These are phyloP conservation scores for Colletotrichum camelliae DNA, from an alignment of 2,329 filamentous ascomycete species.

Conservation along the genomic window DNA sequence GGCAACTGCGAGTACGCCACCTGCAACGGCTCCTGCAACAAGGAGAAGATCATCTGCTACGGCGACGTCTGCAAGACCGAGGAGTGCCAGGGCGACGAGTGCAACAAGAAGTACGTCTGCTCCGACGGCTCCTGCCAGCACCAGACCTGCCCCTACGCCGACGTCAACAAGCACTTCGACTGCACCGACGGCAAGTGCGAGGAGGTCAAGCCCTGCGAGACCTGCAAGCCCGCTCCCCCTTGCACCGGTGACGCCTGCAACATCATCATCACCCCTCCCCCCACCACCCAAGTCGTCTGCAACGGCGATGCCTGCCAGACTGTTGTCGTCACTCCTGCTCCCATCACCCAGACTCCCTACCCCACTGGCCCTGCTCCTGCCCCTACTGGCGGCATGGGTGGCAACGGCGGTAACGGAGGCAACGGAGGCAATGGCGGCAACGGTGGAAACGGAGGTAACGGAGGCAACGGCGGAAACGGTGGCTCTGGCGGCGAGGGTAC, in stretches of 20 bases:
- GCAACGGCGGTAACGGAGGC: not conserved
- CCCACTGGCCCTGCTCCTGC: not conserved
- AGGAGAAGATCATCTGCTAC: constrained; percentile 17
- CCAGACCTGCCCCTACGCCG: constrained; percentile 25
- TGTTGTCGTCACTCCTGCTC: constrained; percentile 7
- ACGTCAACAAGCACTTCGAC: constrained; percentile 34
- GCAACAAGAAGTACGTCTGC: constrained; percentile 30
- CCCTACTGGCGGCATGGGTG: not conserved
- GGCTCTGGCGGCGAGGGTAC: not conserved
- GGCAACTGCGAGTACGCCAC: not conserved
- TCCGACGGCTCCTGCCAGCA: constrained; percentile 31
- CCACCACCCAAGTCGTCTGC: constrained; percentile 31
- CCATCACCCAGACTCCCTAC: not conserved
- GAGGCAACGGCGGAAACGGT: too few relatives aligned
- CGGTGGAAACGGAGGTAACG: not conserved
- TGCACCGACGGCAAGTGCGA: constrained; percentile 37
- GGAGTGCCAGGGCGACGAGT: constrained; percentile 34
- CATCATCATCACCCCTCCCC: constrained; percentile 27
- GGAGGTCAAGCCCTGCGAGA: constrained; percentile 29
- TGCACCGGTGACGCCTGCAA: constrained; percentile 37
- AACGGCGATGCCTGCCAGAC: constrained; percentile 28
- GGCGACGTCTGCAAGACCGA: constrained; percentile 28
- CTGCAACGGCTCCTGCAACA: constrained; percentile 9
- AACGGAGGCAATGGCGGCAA: not conserved
- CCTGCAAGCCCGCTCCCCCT: constrained; percentile 31